Evolutionary conservation across 116 monocot species (phyloP).

Genomic region (Phalaenopsis hybrid): DNA sequence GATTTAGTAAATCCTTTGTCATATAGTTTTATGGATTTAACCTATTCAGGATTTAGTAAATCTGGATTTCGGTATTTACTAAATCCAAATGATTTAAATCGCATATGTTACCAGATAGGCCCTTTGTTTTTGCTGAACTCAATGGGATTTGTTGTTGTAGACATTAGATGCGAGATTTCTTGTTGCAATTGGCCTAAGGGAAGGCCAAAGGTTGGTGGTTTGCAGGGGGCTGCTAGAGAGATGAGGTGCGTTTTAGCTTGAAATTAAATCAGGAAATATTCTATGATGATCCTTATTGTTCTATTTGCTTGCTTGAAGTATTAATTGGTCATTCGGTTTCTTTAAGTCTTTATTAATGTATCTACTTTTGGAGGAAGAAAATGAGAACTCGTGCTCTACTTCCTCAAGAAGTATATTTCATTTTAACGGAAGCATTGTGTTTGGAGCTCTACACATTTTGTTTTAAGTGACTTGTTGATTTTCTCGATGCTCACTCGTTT

Average conservation of each 20-base stretch:
- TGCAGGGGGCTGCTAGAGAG: constrained; percentile 89
- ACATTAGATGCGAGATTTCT: constrained; percentile 66
- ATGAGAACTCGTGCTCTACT: neutral
- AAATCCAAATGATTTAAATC: too few species aligned
- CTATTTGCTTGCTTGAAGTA: neutral
- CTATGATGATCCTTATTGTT: neutral
- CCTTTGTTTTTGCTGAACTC: neutral
- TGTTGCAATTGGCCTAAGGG: constrained; percentile 71
- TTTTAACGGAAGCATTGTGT: neutral
- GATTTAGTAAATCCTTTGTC: too few species aligned
- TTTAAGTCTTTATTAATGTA: neutral
- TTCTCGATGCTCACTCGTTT: neutral
- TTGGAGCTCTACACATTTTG: neutral
- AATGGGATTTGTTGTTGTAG: constrained; percentile 26
- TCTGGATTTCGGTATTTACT: too few species aligned
- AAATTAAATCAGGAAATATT: neutral
- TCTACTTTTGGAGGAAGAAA: neutral
- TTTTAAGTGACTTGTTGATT: neutral
- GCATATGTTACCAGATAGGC: too few species aligned
- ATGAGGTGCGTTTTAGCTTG: constrained; percentile 46
- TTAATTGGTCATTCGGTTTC: neutral
- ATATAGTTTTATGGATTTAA: too few species aligned
- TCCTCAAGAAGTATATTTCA: neutral
- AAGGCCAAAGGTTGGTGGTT: constrained; percentile 64
- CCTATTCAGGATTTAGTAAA: too few species aligned